Conservation (phyloP, 495 filamentous ascomycete species). For the Mycothermus thermophilus region DNA sequence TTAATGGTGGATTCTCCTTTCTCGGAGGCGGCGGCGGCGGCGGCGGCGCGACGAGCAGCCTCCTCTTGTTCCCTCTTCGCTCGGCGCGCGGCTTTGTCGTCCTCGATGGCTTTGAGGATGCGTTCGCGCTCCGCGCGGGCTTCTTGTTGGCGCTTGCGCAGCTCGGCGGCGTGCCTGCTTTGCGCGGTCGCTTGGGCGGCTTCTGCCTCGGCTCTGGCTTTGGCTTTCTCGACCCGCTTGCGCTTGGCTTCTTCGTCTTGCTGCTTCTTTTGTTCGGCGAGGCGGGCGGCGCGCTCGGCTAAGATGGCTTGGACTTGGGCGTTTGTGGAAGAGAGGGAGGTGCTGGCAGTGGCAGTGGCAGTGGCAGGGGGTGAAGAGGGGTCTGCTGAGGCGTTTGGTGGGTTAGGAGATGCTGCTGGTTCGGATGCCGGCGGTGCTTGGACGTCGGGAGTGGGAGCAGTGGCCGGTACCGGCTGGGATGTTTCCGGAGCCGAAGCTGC, state of each 20-base stretch:
- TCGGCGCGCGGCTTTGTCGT: slow-evolving; percentile 52
- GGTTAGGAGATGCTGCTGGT: no score
- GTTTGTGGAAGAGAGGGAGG: slow-evolving; percentile 7
- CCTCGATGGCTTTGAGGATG: slow-evolving; percentile 47
- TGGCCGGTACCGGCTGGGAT: not conserved
- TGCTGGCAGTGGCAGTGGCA: not conserved
- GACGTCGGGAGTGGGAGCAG: not conserved
- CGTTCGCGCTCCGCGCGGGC: slow-evolving; percentile 45
- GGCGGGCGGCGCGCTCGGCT: slow-evolving; percentile 16
- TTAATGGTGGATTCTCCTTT: not conserved
- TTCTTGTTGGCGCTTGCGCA: slow-evolving; percentile 38
- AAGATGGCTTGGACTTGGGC: slow-evolving; percentile 11
- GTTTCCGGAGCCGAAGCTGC: not conserved
- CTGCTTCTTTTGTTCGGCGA: slow-evolving; percentile 17
- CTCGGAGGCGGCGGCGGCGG: slow-evolving; percentile 2
- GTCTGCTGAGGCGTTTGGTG: no score
- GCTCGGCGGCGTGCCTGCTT: slow-evolving; percentile 32
- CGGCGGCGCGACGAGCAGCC: slow-evolving; percentile 17
- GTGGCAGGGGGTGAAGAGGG: not conserved
- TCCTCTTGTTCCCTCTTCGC: slow-evolving; percentile 37
- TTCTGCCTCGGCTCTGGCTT: slow-evolving; percentile 23
- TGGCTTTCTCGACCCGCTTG: slow-evolving; percentile 17
- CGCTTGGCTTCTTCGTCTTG: slow-evolving; percentile 19
- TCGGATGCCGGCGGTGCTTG: no score
- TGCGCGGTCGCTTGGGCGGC: slow-evolving; percentile 19